Percentiles rank a stretch among this genome's conserved stretches.
Evolutionary conservation across 257 asterid genomes (phyloP).

Genomic region (Mentha longifolia): DNA sequence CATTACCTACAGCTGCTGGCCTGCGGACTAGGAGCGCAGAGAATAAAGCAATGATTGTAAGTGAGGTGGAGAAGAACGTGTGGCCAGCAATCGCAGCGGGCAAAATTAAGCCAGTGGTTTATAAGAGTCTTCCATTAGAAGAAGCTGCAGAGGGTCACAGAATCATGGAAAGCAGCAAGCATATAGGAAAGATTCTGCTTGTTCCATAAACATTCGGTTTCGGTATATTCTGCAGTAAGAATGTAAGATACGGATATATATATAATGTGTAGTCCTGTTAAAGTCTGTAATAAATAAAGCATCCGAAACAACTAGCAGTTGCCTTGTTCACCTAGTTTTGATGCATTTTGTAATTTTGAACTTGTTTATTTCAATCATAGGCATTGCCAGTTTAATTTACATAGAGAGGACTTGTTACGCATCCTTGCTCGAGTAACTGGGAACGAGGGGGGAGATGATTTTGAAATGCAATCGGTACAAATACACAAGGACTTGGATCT

Average conservation of each 20-base stretch:
- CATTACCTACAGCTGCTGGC: slow-evolving; percentile 71
- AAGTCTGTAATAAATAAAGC: neutral
- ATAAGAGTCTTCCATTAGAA: slow-evolving; percentile 59
- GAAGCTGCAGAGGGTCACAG: slow-evolving; percentile 83
- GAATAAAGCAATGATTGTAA: slow-evolving; percentile 79
- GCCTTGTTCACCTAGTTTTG: neutral
- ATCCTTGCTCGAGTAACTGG: neutral
- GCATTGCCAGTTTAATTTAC: neutral
- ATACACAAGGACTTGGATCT: neutral
- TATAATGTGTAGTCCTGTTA: neutral
- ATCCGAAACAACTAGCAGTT: slow-evolving; percentile 7
- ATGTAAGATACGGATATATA: neutral
- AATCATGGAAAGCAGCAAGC: slow-evolving; percentile 88
- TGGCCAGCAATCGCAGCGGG: slow-evolving; percentile 93
- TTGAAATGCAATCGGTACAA: neutral
- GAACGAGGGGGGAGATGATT: neutral
- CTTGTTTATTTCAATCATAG: neutral
- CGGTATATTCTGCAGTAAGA: neutral
- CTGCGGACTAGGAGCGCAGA: slow-evolving; percentile 66
- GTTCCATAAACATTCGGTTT: slow-evolving; percentile 27
- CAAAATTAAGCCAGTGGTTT: slow-evolving; percentile 75
- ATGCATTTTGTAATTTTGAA: neutral
- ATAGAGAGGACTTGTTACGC: neutral
- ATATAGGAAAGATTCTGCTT: slow-evolving; percentile 84
- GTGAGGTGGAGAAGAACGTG: slow-evolving; percentile 89